A percentile compares a stretch with the other conserved stretches of the same genome.
Conservation (phyloP, 1,284 basidiomycete genomes). For the Cutaneotrichosporon sp. region DNA sequence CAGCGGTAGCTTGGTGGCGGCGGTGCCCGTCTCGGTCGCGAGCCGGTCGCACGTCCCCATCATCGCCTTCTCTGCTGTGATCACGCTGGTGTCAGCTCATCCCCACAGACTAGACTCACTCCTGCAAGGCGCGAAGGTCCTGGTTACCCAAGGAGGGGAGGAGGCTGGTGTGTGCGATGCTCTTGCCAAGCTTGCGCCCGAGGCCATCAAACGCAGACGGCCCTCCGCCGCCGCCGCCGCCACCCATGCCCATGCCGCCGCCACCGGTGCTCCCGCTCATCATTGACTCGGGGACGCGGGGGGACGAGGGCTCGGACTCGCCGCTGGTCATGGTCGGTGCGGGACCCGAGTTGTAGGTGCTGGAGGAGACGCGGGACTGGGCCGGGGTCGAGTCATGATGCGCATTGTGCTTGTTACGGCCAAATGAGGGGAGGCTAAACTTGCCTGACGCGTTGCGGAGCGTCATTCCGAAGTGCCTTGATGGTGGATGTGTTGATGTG, state of each 20-base stretch:
- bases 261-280: constrained; percentile 6
- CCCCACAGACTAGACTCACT: constrained; percentile 39
- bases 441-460: constrained; percentile 44
- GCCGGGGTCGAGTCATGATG: neutral
- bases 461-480: constrained; percentile 27
- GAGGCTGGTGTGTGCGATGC: constrained; percentile 46
- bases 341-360: constrained; percentile 10
- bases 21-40: constrained; percentile 68
- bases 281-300: constrained; percentile 4
- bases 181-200: constrained; percentile 46
- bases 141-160: constrained; percentile 77
- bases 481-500: neutral
- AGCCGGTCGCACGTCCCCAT: constrained; percentile 64
- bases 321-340: neutral
- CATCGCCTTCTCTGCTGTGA: constrained; percentile 82
- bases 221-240: constrained; percentile 20
- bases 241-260: constrained; percentile 2
- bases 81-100: constrained; percentile 62
- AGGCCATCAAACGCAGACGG: constrained; percentile 30
- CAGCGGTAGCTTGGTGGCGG: constrained; percentile 69
- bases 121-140: constrained; percentile 75
- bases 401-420: constrained; percentile 27
- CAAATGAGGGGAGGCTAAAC: constrained; percentile 41
- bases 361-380: constrained; percentile 9
- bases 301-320: constrained; percentile 7